A percentile compares a stretch with the other conserved stretches of the same genome.
Conservation (phyloP, 2,329 filamentous ascomycete species). For the Diaporthe vexans region DNA sequence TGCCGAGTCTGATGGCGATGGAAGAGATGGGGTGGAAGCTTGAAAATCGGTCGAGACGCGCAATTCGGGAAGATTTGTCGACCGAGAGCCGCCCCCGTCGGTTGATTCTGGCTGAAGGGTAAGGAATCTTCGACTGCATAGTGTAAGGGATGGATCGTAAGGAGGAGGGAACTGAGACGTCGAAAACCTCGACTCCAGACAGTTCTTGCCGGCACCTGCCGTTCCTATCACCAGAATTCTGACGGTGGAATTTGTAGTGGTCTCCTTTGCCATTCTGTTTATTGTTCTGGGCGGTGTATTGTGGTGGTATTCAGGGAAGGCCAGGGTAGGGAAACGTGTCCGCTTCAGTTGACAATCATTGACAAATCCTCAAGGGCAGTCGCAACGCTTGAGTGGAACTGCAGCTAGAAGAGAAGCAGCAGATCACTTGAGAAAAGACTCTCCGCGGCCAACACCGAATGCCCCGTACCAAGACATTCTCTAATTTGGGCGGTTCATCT, state of each 20-base stretch:
- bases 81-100: background rate
- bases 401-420: constrained; percentile 9
- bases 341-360: constrained; percentile 10
- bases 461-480: constrained; percentile 21
- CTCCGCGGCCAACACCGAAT: constrained; percentile 10
- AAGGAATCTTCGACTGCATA: constrained; percentile 48
- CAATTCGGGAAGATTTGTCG: constrained; percentile 11
- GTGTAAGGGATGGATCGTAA: constrained; percentile 49
- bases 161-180: constrained; percentile 48
- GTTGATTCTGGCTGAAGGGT: constrained; percentile 41
- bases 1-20: constrained; percentile 37
- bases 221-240: constrained; percentile 49
- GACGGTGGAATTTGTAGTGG: constrained; percentile 44
- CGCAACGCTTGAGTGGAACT: background rate
- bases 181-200: constrained; percentile 50
- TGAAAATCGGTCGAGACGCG: background rate
- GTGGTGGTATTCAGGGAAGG: constrained; percentile 1
- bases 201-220: constrained; percentile 49
- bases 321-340: background rate
- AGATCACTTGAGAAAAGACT: background rate
- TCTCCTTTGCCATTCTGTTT: constrained; percentile 37
- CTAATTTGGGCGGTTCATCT: constrained; percentile 22
- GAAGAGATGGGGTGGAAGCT: background rate
- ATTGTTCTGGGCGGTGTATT: background rate
- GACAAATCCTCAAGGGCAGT: constrained; percentile 16